Base-by-base conservation (phyloP, 768 basidiomycete genomes). In the Suillus weaverae region DNA sequence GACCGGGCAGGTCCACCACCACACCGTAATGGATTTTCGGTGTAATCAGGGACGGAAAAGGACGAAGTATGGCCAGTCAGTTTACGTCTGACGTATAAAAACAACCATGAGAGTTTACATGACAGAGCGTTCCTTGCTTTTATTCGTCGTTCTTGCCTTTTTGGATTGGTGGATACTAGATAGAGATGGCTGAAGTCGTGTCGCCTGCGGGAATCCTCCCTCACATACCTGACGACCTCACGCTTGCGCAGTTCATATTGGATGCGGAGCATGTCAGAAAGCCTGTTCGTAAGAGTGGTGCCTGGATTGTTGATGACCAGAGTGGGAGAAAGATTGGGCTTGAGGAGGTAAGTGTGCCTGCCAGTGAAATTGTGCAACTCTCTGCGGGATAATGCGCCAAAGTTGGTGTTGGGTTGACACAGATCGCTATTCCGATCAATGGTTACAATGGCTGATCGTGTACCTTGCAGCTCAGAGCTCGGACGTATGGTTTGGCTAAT, bases 261-360 rank as follows among this genome's bases (percentile, higher is more conserved):
- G 79, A 81, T 66, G 65, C 65, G 16, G 73, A 78, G 11, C 76
- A 79, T 56, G 75, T 74, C 10, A 67, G 62, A 14, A 70, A 71
- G 46, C 76, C 78, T 2, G 66, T 71, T 22, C 72, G 73, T 38
- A 66, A 64, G 30, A 60, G 64, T 35, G 70, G 50, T 18, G 76
- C 83, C 0, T 82, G 81, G 79, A 64, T 83, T 48, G 74, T 83
- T 35, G 82, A 83, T 41, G 78, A 81, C 57, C 69, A 68, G 16
- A 80, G 79, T 4, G 81, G 81, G 16, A 70, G 73, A 30, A 64
- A 69, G n/a, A 60, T 77, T 20, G 73, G 73, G 7, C 70, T 71
- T 35, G 78, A 82, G 54, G 81, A 81, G 71, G 81, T 79, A 50
- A 66, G 73, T 57, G 5, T 14, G 56, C 43, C 57, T 39, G 44